These are phyloP conservation scores for Tubosaeta brunneosetosa DNA, from an alignment of 768 basidiomycete species.

Conservation along the genomic window DNA sequence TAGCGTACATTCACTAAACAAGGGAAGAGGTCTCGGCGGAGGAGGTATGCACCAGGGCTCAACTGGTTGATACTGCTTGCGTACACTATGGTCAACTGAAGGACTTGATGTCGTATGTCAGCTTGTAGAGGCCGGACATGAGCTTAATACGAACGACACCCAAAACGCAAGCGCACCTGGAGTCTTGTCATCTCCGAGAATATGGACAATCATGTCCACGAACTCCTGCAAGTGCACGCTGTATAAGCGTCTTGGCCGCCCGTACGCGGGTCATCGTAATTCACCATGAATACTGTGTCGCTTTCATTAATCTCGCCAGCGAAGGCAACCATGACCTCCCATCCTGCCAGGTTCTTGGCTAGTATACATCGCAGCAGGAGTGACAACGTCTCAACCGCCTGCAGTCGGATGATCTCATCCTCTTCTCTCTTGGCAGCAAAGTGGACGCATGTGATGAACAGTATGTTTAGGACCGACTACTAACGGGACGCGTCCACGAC, in stretches of 20 bases:
- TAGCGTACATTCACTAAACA: slow-evolving; percentile 44
- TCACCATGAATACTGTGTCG: slow-evolving; percentile 54
- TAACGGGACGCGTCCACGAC: slow-evolving; percentile 19
- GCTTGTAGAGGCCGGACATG: slow-evolving; percentile 31
- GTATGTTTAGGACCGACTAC: slow-evolving; percentile 46
- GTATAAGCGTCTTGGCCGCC: neutral
- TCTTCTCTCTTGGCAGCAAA: slow-evolving; percentile 33
- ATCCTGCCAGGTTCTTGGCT: slow-evolving; percentile 57
- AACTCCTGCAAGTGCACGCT: slow-evolving; percentile 40
- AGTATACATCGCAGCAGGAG: slow-evolving; percentile 46
- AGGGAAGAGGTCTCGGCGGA: slow-evolving; percentile 58
- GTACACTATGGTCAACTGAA: slow-evolving; percentile 56
- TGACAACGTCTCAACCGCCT: slow-evolving; percentile 50
- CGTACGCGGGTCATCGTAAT: neutral
- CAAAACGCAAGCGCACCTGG: slow-evolving; percentile 28
- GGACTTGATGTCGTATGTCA: slow-evolving; percentile 44
- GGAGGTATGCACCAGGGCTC: slow-evolving; percentile 69
- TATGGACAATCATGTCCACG: slow-evolving; percentile 41
- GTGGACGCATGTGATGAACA: slow-evolving; percentile 46
- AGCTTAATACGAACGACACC: neutral
- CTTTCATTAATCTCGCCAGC: slow-evolving; percentile 57
- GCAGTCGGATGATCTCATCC: slow-evolving; percentile 15
- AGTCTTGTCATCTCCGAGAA: slow-evolving; percentile 41
- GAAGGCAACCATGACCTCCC: slow-evolving; percentile 70
- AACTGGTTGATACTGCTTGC: slow-evolving; percentile 57